Conservation (phyloP, 1,284 basidiomycete species). For the Heterobasidion occidentale region DNA sequence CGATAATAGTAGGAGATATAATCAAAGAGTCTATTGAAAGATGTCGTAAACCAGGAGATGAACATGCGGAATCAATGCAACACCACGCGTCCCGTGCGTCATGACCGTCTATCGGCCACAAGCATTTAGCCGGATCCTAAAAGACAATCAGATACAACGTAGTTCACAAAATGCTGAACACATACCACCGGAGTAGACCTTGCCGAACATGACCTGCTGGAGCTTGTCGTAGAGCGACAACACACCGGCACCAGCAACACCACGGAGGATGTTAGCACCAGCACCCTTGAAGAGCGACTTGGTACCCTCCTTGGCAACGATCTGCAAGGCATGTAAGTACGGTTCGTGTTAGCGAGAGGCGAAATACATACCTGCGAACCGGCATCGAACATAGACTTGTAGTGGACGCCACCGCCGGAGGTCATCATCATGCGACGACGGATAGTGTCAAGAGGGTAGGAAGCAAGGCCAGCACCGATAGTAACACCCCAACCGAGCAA, state of each 20-base stretch:
- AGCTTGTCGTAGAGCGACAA: conserved; percentile 92
- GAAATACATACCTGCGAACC: conserved; percentile 40
- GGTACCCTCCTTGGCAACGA: conserved; percentile 85
- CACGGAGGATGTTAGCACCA: conserved; percentile 97
- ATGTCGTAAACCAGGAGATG: conserved; percentile 22
- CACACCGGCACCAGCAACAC: conserved; percentile 97
- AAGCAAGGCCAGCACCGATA: conserved; percentile 91
- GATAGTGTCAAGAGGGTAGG: conserved; percentile 92
- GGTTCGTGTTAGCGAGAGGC: background rate
- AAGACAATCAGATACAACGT: background rate
- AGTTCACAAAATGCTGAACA: background rate
- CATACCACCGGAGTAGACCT: conserved; percentile 83
- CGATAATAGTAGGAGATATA: conserved; percentile 20
- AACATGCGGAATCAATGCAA: conserved; percentile 23
- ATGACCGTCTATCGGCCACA: conserved; percentile 12
- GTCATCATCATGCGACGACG: conserved; percentile 98
- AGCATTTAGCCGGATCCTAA: conserved; percentile 41
- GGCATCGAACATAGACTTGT: conserved; percentile 90
- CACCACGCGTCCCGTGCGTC: conserved; percentile 20
- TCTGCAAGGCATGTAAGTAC: conserved; percentile 24
- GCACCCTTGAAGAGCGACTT: conserved; percentile 93
- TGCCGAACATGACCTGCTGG: conserved; percentile 88
- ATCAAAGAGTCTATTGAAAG: conserved; percentile 25
- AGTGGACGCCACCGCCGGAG: conserved; percentile 72
- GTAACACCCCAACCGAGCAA: conserved; percentile 91